These are phyloP conservation scores for Camellia granthamiana DNA, from an alignment of 148 eudicot genomes.

Conservation along the genomic window DNA sequence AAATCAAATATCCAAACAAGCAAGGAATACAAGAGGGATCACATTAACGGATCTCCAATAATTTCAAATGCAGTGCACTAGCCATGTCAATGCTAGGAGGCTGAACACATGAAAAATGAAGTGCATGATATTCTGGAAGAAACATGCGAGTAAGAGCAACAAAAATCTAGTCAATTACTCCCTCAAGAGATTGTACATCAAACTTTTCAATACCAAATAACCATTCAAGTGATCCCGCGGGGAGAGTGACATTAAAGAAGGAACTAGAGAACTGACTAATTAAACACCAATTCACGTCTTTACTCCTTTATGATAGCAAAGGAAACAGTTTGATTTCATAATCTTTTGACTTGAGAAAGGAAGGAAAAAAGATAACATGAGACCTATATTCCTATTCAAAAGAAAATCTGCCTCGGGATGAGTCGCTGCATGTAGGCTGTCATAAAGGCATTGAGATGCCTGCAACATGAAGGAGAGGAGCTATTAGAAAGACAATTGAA, in stretches of 20 bases:
- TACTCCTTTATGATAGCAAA: background rate
- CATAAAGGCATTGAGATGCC: slow-evolving; percentile 39
- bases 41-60: background rate
- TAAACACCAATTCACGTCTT: no score
- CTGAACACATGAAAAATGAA: background rate
- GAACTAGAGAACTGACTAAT: background rate
- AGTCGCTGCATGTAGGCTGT: slow-evolving; percentile 8
- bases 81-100: background rate
- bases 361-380: background rate
- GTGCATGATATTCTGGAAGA: slow-evolving; percentile 11
- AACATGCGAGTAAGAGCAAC: background rate
- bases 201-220: background rate
- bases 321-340: background rate
- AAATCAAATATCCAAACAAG: background rate
- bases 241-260: background rate
- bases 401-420: slow-evolving; percentile 9
- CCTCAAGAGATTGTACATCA: background rate
- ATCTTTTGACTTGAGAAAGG: background rate
- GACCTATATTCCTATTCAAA: slow-evolving; percentile 1
- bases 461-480: slow-evolving; percentile 15
- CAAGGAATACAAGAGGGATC: background rate
- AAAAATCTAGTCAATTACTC: background rate
- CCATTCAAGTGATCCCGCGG: background rate
- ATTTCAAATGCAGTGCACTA: background rate
- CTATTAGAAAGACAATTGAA: background rate